phyloP scores from a whole-genome alignment of 305 asterid genomes.

The Solanum chacoense region DNA sequence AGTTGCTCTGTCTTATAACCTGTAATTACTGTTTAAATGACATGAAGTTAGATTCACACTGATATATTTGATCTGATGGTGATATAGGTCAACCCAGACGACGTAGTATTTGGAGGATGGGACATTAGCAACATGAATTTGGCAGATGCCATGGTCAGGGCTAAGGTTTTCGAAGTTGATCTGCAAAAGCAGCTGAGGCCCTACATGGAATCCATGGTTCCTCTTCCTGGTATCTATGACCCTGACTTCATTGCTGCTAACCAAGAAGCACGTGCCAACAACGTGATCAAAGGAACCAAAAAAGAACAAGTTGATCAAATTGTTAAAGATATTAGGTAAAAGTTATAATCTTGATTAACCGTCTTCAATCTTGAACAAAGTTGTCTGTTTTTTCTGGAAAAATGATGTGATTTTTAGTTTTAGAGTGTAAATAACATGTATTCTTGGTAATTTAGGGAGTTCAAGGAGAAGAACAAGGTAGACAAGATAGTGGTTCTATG shows the following conservation, averaged over 20 bases:
- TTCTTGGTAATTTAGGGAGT: slow-evolving; percentile 41
- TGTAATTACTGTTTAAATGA: background rate
- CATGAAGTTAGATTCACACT: background rate
- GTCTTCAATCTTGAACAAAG: background rate
- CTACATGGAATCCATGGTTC: slow-evolving; percentile 96
- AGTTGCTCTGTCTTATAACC: background rate
- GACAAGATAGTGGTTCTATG: slow-evolving; percentile 80
- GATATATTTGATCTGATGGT: slow-evolving; percentile 4
- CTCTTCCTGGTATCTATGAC: slow-evolving; percentile 90
- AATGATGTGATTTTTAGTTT: background rate
- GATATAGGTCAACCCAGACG: slow-evolving; percentile 79
- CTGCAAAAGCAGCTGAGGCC: slow-evolving; percentile 89
- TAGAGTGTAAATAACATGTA: background rate
- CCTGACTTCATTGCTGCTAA: slow-evolving; percentile 98
- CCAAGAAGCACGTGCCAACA: slow-evolving; percentile 87
- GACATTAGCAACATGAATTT: slow-evolving; percentile 88
- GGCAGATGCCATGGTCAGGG: slow-evolving; percentile 97
- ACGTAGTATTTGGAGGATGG: slow-evolving; percentile 94
- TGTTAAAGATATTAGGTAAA: slow-evolving; percentile 70
- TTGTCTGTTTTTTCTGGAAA: background rate
- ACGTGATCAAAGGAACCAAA: slow-evolving; percentile 70
- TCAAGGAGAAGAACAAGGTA: slow-evolving; percentile 69
- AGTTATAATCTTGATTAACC: background rate
- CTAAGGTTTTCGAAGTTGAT: slow-evolving; percentile 80
- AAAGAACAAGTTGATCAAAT: slow-evolving; percentile 74